phyloP scores from a whole-genome alignment of 805 yeast genomes.

The Starmerella davenportii region DNA sequence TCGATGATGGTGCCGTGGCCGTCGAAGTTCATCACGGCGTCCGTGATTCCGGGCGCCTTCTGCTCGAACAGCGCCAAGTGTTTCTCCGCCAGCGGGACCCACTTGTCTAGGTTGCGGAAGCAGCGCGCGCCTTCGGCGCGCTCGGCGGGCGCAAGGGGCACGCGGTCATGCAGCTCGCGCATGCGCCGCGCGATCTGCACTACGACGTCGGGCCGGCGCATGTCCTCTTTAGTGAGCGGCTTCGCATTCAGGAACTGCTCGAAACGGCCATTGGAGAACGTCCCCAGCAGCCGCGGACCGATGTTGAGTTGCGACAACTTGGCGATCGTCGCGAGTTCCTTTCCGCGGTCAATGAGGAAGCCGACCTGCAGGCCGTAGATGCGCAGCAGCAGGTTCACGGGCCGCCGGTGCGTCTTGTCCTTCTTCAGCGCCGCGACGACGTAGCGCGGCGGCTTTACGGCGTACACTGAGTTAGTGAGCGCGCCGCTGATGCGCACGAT shows the following conservation, averaged over 20 bases:
- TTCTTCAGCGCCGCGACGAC: slow-evolving; percentile 23
- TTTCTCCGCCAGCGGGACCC: slow-evolving; percentile 38
- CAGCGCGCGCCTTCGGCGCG: slow-evolving; percentile 37
- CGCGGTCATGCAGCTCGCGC: slow-evolving; percentile 80
- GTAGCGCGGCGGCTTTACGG: slow-evolving; percentile 39
- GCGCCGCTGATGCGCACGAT: slow-evolving; percentile 75
- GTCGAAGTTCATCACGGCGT: slow-evolving; percentile 6
- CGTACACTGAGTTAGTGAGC: slow-evolving; percentile 74
- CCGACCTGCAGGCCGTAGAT: slow-evolving; percentile 81
- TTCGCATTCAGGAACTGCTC: slow-evolving; percentile 80
- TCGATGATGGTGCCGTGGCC: not conserved
- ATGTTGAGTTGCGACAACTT: slow-evolving; percentile 60
- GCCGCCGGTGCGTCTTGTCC: slow-evolving; percentile 20
- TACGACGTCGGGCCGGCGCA: slow-evolving; percentile 57
- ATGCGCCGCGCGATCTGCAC: slow-evolving; percentile 85
- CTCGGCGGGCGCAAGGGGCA: slow-evolving; percentile 45
- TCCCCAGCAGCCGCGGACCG: slow-evolving; percentile 79
- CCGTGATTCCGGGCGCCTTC: slow-evolving; percentile 21
- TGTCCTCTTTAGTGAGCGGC: slow-evolving; percentile 54
- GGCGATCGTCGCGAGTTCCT: slow-evolving; percentile 53
- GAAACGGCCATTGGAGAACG: slow-evolving; percentile 79
- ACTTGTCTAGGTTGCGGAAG: slow-evolving; percentile 54
- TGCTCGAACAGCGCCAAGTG: slow-evolving; percentile 28
- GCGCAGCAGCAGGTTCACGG: slow-evolving; percentile 54
- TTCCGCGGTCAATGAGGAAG: slow-evolving; percentile 66